phyloP scores from a whole-genome alignment of 1,139 yeast genomes.

The Saccharomyces hybrid region DNA sequence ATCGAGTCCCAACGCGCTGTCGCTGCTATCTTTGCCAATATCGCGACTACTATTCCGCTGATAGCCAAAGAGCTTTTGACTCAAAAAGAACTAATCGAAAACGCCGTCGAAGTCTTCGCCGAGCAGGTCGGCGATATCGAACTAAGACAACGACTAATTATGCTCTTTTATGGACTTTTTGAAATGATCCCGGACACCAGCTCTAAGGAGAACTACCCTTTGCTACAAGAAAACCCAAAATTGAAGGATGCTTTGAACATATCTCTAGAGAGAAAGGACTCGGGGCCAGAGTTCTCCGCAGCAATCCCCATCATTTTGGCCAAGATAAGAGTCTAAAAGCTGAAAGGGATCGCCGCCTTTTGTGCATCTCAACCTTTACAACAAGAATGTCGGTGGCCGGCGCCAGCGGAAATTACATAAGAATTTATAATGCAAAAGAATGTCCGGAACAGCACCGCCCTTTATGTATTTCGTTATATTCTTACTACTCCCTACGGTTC shows the following conservation, averaged over 20 bases:
- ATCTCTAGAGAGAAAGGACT: conserved; percentile 4
- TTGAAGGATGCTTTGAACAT: conserved; percentile 9
- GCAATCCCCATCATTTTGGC: conserved; percentile 4
- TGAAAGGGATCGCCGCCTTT: not conserved
- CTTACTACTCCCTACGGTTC: not conserved
- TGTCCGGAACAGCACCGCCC: too few species aligned
- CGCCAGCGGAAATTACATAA: too few species aligned
- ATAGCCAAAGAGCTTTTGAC: conserved; percentile 24
- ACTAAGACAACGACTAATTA: conserved; percentile 22
- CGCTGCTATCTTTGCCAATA: conserved; percentile 30
- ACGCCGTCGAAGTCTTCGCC: conserved; percentile 15
- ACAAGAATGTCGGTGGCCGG: not conserved
- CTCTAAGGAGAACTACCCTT: conserved; percentile 2
- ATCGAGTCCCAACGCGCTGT: conserved; percentile 30
- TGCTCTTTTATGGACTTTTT: conserved; percentile 25
- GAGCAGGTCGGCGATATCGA: conserved; percentile 23
- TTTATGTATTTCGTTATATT: too few species aligned
- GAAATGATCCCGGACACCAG: conserved; percentile 13
- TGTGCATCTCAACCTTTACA: not conserved
- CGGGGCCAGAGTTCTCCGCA: conserved; percentile 9
- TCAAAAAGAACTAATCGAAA: conserved; percentile 20
- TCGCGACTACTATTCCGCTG: conserved; percentile 26
- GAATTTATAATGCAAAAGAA: too few species aligned
- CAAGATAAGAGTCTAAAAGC: not conserved
- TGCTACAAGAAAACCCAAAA: conserved; percentile 9